Evolutionary conservation across 2,329 filamentous ascomycete species (phyloP).

Genomic region (Zymoseptoria pseudotritici): DNA sequence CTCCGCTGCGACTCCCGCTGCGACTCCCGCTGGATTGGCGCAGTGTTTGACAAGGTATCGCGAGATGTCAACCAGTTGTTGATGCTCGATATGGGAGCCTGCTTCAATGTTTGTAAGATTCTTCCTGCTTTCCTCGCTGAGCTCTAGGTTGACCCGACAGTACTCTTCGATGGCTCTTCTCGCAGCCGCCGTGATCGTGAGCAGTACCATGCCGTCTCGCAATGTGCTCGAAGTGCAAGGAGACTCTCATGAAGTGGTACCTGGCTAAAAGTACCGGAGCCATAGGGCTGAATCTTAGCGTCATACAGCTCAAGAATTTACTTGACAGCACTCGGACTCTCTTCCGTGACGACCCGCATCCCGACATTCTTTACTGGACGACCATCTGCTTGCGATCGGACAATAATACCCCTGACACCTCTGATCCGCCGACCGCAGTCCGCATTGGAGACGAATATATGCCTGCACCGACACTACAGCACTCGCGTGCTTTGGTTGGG

Average conservation of each 20-base stretch:
- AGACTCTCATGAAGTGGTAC: not conserved
- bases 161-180: constrained; percentile 51
- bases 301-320: not conserved
- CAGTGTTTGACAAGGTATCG: constrained; percentile 39
- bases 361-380: not conserved
- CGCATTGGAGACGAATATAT: constrained; percentile 20
- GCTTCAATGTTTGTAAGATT: constrained; percentile 28
- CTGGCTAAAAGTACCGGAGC: not conserved
- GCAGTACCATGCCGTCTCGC: constrained; percentile 56
- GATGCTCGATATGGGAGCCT: constrained; percentile 65
- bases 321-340: not conserved
- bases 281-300: not conserved
- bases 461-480: constrained; percentile 25
- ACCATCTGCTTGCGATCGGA: not conserved
- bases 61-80: constrained; percentile 59
- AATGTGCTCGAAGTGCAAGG: not conserved
- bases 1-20: constrained; percentile 8
- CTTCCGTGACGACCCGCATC: not conserved
- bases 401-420: not conserved
- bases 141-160: constrained; percentile 7
- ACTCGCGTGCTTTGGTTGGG: constrained; percentile 29
- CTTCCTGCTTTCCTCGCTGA: constrained; percentile 7
- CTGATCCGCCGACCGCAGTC: not conserved
- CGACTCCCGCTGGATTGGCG: not conserved
- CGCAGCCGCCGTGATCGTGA: constrained; percentile 66